Evolutionary conservation across 345 rosid genomes (phyloP), one percentile per base, ranked within the genome.

Genomic region (Eucalyptus curtisii): DNA sequence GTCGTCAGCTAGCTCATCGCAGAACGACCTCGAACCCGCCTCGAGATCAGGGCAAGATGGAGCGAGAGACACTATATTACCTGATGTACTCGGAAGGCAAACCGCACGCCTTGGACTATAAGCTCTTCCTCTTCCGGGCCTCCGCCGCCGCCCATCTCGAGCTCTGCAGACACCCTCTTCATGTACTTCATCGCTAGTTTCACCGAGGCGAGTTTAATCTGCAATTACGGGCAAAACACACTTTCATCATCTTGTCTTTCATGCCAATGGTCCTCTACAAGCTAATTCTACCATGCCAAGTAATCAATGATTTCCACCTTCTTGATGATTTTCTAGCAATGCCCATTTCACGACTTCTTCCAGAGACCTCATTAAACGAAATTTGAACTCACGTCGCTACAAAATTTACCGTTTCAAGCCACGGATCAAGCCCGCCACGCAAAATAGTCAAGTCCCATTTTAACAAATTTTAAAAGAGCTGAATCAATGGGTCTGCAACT

Each of bases 1-100:
- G 0, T 20, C 30, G 66, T 86, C 66, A 71, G 50, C 50, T 45
- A 13, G 27, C 13, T 12, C 7, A 8, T 33, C 30, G 16, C 37
- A 0, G 9, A 47, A 40, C 3, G 31, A 47, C 25, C 40, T n/a
- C 5, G 2, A 20, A 71, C 24, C 27, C 12, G 15, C 82, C 82
- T 20, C 0, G 27, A 37, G 82, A 76, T 76, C 27, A 1, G 27
- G 82, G 82, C 4, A 5, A 68, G 47, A 76, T 20, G 27, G 45
- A 20, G 82, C 7, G 82, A 40, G 47, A 1, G 24, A 71, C 44
- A 10, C 4, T 19, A 24, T 30, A 15, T 93, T 87, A 98, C 99
- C 99, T 98, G 99, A 90, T 98, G 99, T 17, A 97, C 99, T 55
- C 99, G 98, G 94, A 98, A 98, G 3, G 99, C 99, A 20, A 97